Evolutionary conservation across 345 rosid species (phyloP), one percentile per base, ranked within the genome.

Genomic region (Draba incana): DNA sequence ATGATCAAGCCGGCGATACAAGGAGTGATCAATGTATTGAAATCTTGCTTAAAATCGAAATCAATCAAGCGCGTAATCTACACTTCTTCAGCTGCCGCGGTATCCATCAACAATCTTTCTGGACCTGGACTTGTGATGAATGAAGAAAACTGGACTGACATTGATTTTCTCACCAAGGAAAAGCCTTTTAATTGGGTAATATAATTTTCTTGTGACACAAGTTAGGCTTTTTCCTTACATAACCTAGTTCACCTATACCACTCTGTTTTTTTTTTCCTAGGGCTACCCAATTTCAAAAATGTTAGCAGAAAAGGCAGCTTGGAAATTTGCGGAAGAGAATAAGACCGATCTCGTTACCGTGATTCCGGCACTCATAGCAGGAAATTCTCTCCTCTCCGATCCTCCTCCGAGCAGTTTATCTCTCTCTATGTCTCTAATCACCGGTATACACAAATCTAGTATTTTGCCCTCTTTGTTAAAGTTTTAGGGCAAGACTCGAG

Each of bases 1-100:
- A 85, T 94, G 91, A 87, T 93, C 77, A 87, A 91, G 69, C 99
- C 99, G 4, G 97, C 92, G 3, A 72, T 75, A 51, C 82, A 91
- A 79, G 97, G 99, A 68, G 97, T 82, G 4, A 38, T 77, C 46
- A 88, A 91, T 80, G 97, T 94, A 10, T 61, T 94, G 76, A 83
- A 80, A 74, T 83, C 96, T 44, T 89, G 92, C 66, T 79, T 62
- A 6, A 84, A 80, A 53, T 75, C 89, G 1, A 81, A 85, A 70
- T 77, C 96, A 10, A 79, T 94, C 39, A 94, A 85, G 69, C 86
- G 91, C 2, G 92, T 87, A 13, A 64, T 94, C n/a, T 50, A 87
- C 76, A 94, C 99, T 57, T 94, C 97, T 37, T 94, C 99, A 9
- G 97, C 97, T 45, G 95, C 95, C 37, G 83, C 96, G 4, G 88